phyloP scores from a whole-genome alignment of 176 grass and related monocot species.

The Triticum timopheevii region DNA sequence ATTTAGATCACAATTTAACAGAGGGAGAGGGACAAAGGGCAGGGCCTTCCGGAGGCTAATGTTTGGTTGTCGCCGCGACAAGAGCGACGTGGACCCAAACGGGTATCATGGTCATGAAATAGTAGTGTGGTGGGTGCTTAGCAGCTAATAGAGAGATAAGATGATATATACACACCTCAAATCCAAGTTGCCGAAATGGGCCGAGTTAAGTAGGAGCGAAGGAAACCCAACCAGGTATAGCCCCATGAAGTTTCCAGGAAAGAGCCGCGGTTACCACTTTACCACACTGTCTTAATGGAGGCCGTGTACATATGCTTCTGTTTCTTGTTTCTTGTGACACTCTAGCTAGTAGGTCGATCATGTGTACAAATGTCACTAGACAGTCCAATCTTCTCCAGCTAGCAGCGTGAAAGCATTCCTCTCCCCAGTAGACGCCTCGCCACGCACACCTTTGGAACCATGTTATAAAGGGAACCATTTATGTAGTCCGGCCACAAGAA shows the following conservation, averaged over 20 bases:
- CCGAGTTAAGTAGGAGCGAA: background rate
- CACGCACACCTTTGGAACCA: background rate
- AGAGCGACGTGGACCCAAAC: background rate
- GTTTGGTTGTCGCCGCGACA: background rate
- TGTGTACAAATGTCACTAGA: background rate
- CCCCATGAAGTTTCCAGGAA: background rate
- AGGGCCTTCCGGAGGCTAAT: background rate
- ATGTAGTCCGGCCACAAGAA: background rate
- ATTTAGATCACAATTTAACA: too few relatives aligned
- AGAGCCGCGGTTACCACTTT: background rate
- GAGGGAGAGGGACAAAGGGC: background rate
- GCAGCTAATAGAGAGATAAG: too few relatives aligned
- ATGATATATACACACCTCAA: too few relatives aligned
- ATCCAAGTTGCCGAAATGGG: too few relatives aligned
- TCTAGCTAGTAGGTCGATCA: background rate
- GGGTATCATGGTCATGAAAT: too few relatives aligned
- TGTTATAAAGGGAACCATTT: background rate
- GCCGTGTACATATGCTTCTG: background rate
- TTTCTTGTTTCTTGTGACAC: background rate
- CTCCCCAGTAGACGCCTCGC: background rate
- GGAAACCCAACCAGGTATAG: background rate
- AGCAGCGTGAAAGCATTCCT: background rate
- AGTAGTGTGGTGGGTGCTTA: too few relatives aligned
- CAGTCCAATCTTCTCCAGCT: background rate
- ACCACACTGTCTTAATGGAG: background rate